A percentile compares a stretch with the other conserved stretches of the same genome.
Evolutionary conservation across 169 alveolate genomes (phyloP).

Genomic region (Besnoitia besnoiti): DNA sequence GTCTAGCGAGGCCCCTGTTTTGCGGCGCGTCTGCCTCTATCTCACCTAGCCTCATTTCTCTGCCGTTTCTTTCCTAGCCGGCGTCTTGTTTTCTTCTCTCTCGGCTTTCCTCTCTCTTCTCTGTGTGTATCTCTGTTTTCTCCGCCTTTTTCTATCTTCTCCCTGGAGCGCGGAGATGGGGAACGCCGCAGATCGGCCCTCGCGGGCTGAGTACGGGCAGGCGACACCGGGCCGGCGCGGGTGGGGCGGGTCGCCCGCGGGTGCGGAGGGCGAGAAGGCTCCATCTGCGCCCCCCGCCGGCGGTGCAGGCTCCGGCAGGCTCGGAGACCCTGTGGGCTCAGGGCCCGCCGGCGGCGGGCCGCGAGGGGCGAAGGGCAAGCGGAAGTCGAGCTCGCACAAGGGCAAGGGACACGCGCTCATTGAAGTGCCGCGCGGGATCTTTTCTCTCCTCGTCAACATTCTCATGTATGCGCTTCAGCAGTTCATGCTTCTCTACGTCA

Average conservation of each 20-base stretch:
- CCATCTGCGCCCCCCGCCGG: not conserved
- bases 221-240: not conserved
- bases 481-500: constrained; percentile 7
- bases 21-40: not conserved
- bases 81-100: too few relatives aligned
- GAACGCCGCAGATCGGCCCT: not conserved
- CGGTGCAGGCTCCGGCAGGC: too few relatives aligned
- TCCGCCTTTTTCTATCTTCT: too few relatives aligned
- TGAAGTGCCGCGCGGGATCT: constrained; percentile 1
- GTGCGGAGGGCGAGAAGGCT: not conserved
- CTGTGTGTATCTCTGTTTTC: too few relatives aligned
- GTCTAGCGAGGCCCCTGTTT: not conserved
- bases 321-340: not conserved
- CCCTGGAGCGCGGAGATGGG: too few relatives aligned
- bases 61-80: too few relatives aligned
- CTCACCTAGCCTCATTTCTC: not conserved
- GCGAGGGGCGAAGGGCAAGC: not conserved
- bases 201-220: not conserved
- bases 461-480: constrained; percentile 25
- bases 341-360: not conserved
- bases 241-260: not conserved
- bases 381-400: too few relatives aligned
- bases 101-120: too few relatives aligned
- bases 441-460: constrained; percentile 13
- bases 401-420: not conserved